Conservation (phyloP, 1,139 yeast genomes). For the Schizosaccharomyces versatilis region DNA sequence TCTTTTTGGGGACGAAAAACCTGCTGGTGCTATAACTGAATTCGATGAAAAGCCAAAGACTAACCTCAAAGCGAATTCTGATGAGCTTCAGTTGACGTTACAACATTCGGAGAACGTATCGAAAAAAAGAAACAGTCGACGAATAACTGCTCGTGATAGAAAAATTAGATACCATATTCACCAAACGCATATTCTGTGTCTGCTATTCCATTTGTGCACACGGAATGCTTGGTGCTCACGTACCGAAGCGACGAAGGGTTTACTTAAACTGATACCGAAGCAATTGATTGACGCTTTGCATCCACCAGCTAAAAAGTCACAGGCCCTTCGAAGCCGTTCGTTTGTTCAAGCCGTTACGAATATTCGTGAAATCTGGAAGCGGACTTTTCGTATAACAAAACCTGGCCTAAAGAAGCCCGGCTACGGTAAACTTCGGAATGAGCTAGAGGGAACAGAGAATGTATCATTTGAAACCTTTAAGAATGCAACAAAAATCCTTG, state of each 20-base stretch:
- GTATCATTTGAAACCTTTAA: slow-evolving; percentile 23
- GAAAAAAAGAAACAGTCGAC: slow-evolving; percentile 13
- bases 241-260: slow-evolving; percentile 20
- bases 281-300: slow-evolving; percentile 25
- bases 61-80: too few species aligned
- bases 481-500: slow-evolving; percentile 23
- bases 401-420: slow-evolving; percentile 9
- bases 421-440: slow-evolving; percentile 11
- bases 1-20: too few species aligned
- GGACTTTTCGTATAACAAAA: slow-evolving; percentile 14
- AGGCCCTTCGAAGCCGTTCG: slow-evolving; percentile 34
- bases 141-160: slow-evolving; percentile 35
- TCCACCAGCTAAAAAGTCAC: slow-evolving; percentile 25
- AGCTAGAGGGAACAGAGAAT: slow-evolving; percentile 3
- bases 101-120: too few species aligned
- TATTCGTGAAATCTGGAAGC: slow-evolving; percentile 27
- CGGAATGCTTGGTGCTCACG: slow-evolving; percentile 58
- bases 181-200: slow-evolving; percentile 31
- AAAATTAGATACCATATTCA: slow-evolving; percentile 33
- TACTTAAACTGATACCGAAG: slow-evolving; percentile 16
- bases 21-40: too few species aligned
- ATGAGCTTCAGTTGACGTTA: too few species aligned
- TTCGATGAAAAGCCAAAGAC: too few species aligned
- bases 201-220: slow-evolving; percentile 41
- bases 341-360: slow-evolving; percentile 54